Conservation (phyloP, 2,329 filamentous ascomycete species). For the Stemphylium lycopersici region DNA sequence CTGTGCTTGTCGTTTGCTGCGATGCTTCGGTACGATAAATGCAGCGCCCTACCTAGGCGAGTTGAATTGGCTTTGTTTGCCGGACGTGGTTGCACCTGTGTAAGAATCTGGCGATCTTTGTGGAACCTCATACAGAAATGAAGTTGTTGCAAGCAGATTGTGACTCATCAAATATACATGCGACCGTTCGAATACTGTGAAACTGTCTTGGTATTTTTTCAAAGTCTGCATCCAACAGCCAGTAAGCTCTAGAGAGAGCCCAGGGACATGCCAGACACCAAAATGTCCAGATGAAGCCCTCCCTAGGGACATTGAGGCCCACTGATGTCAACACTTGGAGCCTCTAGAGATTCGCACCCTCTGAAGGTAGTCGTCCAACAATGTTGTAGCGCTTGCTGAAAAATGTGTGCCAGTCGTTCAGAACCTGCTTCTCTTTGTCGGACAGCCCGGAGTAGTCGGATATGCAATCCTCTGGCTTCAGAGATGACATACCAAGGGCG, state of each 20-base stretch:
- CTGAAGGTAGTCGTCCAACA: conserved; percentile 61
- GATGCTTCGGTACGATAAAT: too few species aligned
- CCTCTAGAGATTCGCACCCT: conserved; percentile 25
- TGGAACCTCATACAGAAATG: too few species aligned
- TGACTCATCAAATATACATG: background rate
- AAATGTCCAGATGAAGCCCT: too few species aligned
- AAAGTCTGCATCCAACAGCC: too few species aligned
- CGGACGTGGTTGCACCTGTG: too few species aligned
- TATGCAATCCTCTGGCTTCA: conserved; percentile 79
- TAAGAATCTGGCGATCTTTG: too few species aligned
- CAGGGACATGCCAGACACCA: too few species aligned
- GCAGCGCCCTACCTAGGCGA: too few species aligned
- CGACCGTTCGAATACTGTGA: background rate
- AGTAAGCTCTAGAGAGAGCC: too few species aligned
- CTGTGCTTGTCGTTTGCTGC: too few species aligned
- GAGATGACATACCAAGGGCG: conserved; percentile 83
- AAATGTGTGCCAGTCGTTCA: conserved; percentile 94
- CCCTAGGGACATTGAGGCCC: too few species aligned
- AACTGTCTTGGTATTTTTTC: background rate
- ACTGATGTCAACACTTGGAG: background rate
- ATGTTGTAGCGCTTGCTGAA: conserved; percentile 98
- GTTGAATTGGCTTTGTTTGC: too few species aligned
- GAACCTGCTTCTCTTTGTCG: conserved; percentile 82
- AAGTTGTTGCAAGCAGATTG: background rate
- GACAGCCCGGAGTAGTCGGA: conserved; percentile 82